phyloP scores from a whole-genome alignment of 1,139 yeast genomes.

The Taphrina pruni region DNA sequence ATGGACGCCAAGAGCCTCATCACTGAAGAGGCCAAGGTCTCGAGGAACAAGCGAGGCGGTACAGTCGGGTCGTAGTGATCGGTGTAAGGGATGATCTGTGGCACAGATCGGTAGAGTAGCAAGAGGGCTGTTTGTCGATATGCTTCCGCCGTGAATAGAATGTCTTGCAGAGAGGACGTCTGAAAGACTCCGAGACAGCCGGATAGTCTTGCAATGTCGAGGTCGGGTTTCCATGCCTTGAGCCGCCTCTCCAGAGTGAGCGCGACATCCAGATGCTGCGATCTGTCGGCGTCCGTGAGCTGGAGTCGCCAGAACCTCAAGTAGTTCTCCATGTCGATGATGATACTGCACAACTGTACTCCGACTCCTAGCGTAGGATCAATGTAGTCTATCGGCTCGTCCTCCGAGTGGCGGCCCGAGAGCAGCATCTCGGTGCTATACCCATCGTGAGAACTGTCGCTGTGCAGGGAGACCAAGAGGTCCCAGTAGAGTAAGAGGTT shows the following conservation, averaged over 20 bases:
- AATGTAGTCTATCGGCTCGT: constrained; percentile 31
- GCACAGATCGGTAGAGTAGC: constrained; percentile 27
- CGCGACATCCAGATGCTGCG: constrained; percentile 20
- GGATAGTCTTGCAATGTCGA: constrained; percentile 17
- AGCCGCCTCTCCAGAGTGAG: constrained; percentile 26
- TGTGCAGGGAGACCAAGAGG: constrained; percentile 30
- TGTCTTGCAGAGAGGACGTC: constrained; percentile 32
- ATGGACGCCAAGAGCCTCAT: constrained; percentile 23
- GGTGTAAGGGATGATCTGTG: constrained; percentile 8
- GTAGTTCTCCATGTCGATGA: constrained; percentile 37
- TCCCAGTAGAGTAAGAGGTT: constrained; percentile 38
- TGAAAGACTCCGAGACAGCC: constrained; percentile 32
- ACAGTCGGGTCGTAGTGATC: not conserved
- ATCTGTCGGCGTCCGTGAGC: not conserved
- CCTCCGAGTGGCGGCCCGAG: constrained; percentile 25
- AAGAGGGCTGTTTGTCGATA: constrained; percentile 36
- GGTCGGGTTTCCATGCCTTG: constrained; percentile 24
- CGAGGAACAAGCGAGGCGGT: constrained; percentile 1
- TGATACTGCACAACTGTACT: constrained; percentile 14
- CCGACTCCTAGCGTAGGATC: constrained; percentile 35
- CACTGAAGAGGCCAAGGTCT: constrained; percentile 9
- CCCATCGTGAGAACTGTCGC: constrained; percentile 37
- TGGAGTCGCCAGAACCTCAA: constrained; percentile 18
- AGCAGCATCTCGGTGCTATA: constrained; percentile 25
- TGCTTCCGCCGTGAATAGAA: constrained; percentile 35